phyloP scores from a whole-genome alignment of 805 yeast species.

The Ogataea henricii region DNA sequence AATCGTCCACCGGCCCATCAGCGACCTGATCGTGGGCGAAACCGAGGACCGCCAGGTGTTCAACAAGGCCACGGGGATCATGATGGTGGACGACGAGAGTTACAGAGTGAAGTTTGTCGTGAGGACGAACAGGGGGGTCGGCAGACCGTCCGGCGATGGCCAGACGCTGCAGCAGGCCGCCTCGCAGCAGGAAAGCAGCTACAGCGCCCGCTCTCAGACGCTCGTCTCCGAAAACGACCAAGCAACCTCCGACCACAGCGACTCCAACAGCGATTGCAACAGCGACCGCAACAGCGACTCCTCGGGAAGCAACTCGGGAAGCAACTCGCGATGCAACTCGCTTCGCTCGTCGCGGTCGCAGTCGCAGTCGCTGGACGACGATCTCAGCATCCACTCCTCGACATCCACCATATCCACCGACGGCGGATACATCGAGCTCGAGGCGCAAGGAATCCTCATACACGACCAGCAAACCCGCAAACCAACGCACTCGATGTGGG shows the following conservation, averaged over 20 bases:
- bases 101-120: constrained; percentile 76
- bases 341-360: constrained; percentile 21
- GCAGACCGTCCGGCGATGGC: background rate
- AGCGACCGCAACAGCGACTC: too few species aligned
- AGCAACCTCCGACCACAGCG: too few species aligned
- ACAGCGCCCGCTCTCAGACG: too few species aligned
- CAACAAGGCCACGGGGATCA: constrained; percentile 64
- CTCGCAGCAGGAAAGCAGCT: too few species aligned
- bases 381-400: constrained; percentile 31
- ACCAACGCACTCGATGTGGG: constrained; percentile 91
- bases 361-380: too few species aligned
- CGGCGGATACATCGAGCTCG: constrained; percentile 69
- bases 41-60: constrained; percentile 68
- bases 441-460: constrained; percentile 91
- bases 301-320: too few species aligned
- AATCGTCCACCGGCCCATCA: constrained; percentile 57
- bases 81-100: constrained; percentile 73
- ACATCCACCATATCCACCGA: constrained; percentile 49
- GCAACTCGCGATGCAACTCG: background rate
- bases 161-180: too few species aligned
- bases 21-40: constrained; percentile 65
- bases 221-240: too few species aligned
- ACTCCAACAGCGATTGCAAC: too few species aligned
- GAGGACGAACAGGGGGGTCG: constrained; percentile 30
- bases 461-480: constrained; percentile 56